Percentiles rank a stretch among this genome's conserved stretches.
Evolutionary conservation across 805 yeast genomes (phyloP).

Genomic region (Monosporozyma siamensis): DNA sequence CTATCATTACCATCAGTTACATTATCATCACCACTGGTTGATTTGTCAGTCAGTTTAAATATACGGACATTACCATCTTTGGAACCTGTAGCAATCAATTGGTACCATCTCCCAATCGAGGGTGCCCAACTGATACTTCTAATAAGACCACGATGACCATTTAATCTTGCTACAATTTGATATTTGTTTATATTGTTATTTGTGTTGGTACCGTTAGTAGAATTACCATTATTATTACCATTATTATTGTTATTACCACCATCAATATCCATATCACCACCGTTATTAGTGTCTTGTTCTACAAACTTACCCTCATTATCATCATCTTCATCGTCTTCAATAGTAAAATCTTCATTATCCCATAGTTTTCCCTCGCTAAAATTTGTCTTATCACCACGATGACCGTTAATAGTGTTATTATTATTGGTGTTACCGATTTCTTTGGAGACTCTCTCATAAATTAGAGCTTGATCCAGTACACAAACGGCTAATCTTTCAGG

Average conservation of each 20-base stretch:
- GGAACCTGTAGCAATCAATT: constrained; percentile 88
- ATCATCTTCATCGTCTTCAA: background rate
- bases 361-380: too few species aligned
- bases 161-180: constrained; percentile 51
- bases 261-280: background rate
- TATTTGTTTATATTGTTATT: constrained; percentile 29
- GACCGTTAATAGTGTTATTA: too few species aligned
- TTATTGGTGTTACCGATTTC: constrained; percentile 19
- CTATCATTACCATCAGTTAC: background rate
- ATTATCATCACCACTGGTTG: background rate
- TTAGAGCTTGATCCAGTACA: constrained; percentile 78
- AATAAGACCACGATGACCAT: constrained; percentile 80
- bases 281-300: background rate
- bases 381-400: too few species aligned
- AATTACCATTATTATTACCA: background rate
- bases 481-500: constrained; percentile 75
- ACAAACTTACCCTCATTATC: background rate
- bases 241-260: background rate
- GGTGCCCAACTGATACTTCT: constrained; percentile 96
- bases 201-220: background rate
- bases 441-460: constrained; percentile 48
- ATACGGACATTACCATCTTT: constrained; percentile 89
- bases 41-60: constrained; percentile 53
- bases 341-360: constrained; percentile 20
- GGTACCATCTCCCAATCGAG: constrained; percentile 82